These are phyloP conservation scores for Pythium guiyangense DNA, from an alignment of 352 stramenopile species.

Conservation along the genomic window DNA sequence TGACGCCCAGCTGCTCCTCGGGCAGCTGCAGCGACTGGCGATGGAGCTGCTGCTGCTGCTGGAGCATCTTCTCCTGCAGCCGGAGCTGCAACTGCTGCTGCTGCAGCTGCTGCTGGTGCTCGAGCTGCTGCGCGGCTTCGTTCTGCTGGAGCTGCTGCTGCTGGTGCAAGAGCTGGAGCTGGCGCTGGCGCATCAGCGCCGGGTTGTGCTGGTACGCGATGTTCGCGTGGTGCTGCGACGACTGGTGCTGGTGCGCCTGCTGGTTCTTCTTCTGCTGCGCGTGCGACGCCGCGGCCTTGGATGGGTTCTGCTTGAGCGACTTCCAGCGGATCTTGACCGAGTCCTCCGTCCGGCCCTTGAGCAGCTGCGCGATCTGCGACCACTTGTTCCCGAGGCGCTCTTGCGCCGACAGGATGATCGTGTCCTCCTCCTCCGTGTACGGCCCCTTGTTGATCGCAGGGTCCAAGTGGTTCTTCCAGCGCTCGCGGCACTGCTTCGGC, in stretches of 20 bases:
- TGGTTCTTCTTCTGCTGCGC: conserved; percentile 78
- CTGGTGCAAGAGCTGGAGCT: conserved; percentile 66
- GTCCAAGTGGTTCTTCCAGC: conserved; percentile 89
- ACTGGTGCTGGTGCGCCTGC: conserved; percentile 59
- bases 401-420: conserved; percentile 89
- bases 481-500: conserved; percentile 88
- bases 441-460: conserved; percentile 91
- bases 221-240: no score
- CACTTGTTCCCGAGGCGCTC: conserved; percentile 93
- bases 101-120: conserved; percentile 71
- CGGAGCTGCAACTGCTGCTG: conserved; percentile 55
- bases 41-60: conserved; percentile 59
- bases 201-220: no score
- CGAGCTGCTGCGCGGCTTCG: conserved; percentile 57
- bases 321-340: conserved; percentile 94
- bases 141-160: conserved; percentile 65
- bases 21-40: conserved; percentile 45
- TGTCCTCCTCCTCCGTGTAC: conserved; percentile 94
- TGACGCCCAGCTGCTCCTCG: conserved; percentile 18
- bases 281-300: conserved; percentile 68
- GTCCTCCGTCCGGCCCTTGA: conserved; percentile 89
- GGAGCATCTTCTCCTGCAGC: conserved; percentile 57
- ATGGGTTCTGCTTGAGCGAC: conserved; percentile 83
- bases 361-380: conserved; percentile 93
- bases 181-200: conserved; percentile 59